phyloP scores from a whole-genome alignment of 345 rosid genomes.

The Raphanus raphanistrum region DNA sequence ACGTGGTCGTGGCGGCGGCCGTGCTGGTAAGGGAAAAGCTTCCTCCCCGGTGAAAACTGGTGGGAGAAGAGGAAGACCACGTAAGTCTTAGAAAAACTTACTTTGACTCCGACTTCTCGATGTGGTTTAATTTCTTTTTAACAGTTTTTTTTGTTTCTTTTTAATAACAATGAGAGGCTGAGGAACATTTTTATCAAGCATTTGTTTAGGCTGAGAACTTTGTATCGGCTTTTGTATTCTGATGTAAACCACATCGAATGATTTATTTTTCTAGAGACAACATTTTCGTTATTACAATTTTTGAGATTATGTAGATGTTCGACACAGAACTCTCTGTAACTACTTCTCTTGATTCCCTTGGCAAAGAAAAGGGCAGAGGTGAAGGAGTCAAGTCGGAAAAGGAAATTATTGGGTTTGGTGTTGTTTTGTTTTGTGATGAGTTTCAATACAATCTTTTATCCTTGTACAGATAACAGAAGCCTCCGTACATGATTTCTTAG shows the following conservation, averaged over 20 bases:
- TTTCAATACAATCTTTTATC: too few species aligned
- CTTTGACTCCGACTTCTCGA: slow-evolving; percentile 21
- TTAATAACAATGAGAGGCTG: slow-evolving; percentile 19
- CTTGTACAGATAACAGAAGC: background rate
- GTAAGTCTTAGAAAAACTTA: slow-evolving; percentile 47
- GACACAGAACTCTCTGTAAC: too few species aligned
- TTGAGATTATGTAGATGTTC: background rate
- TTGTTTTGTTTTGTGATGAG: slow-evolving; percentile 15
- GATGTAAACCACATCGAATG: slow-evolving; percentile 37
- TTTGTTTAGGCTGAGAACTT: slow-evolving; percentile 23
- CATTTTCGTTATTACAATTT: background rate
- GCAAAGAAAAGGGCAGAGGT: slow-evolving; percentile 74
- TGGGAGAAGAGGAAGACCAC: slow-evolving; percentile 79
- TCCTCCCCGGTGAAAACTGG: slow-evolving; percentile 48
- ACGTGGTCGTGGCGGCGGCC: slow-evolving; percentile 51
- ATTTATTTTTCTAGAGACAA: slow-evolving; percentile 15
- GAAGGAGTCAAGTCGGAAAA: slow-evolving; percentile 7
- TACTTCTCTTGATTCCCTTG: too few species aligned
- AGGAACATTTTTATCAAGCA: background rate
- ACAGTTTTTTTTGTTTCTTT: slow-evolving; percentile 23
- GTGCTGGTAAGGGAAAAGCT: slow-evolving; percentile 45
- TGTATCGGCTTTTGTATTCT: slow-evolving; percentile 25
- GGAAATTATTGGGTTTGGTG: slow-evolving; percentile 26
- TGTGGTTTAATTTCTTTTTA: slow-evolving; percentile 22
- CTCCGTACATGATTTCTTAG: background rate